These are phyloP conservation scores for Fraxinus angustifolia DNA, from an alignment of 305 asterid species.

Conservation along the genomic window DNA sequence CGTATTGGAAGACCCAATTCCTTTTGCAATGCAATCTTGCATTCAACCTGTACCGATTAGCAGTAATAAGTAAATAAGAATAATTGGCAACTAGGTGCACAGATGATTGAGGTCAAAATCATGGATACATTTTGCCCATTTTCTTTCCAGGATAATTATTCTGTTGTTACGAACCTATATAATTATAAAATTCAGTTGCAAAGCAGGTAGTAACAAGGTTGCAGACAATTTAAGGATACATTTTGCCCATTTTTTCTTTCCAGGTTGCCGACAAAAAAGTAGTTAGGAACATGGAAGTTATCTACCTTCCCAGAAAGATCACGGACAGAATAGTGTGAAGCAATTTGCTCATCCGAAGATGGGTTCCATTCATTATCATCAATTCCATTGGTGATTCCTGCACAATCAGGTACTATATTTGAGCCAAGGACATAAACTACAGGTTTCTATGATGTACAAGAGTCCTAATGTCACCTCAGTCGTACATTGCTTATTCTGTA, in stretches of 20 bases:
- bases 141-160: background rate
- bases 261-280: background rate
- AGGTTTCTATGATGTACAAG: background rate
- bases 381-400: conserved; percentile 93
- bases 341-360: conserved; percentile 56
- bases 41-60: conserved; percentile 47
- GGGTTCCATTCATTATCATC: conserved; percentile 84
- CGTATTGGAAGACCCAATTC: conserved; percentile 86
- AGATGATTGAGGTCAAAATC: background rate
- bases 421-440: background rate
- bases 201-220: background rate
- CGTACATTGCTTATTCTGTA: background rate
- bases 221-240: background rate
- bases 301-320: conserved; percentile 88
- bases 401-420: conserved; percentile 19
- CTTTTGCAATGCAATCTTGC: conserved; percentile 80
- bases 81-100: background rate
- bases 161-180: background rate
- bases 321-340: conserved; percentile 57
- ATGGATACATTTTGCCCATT: background rate
- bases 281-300: conserved; percentile 14
- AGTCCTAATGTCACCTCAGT: background rate
- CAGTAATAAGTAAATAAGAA: conserved; percentile 3
- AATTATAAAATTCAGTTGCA: background rate
- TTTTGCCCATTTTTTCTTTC: background rate